A percentile compares a stretch with the other conserved stretches of the same genome.
Conservation (phyloP, 352 stramenopile species). For the Phytopythium mirpurense region DNA sequence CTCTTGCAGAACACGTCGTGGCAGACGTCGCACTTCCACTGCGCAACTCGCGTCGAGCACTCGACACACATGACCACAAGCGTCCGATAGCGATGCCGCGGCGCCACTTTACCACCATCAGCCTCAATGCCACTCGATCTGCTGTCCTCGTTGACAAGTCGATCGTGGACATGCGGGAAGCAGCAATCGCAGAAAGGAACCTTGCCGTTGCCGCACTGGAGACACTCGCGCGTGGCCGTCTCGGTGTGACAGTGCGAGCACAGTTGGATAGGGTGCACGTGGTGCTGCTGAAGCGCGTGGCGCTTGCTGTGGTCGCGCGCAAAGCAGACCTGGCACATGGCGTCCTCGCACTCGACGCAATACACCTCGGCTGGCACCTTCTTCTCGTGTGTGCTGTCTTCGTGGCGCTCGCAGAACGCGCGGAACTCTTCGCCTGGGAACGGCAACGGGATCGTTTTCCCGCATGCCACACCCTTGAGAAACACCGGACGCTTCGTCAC, state of each 20-base stretch:
- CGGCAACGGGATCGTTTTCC: constrained; percentile 49
- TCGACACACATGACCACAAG: constrained; percentile 68
- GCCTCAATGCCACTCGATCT: not conserved
- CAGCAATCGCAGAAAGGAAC: constrained; percentile 65
- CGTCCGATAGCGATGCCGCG: constrained; percentile 28
- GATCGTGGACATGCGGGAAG: constrained; percentile 47
- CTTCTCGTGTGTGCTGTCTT: constrained; percentile 25
- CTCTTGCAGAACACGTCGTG: constrained; percentile 67
- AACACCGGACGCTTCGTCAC: constrained; percentile 41
- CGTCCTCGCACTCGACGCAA: constrained; percentile 67
- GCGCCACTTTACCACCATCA: no score
- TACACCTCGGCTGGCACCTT: constrained; percentile 44
- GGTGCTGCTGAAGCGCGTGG: constrained; percentile 38
- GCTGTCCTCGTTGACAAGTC: not conserved
- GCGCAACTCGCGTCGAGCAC: constrained; percentile 44
- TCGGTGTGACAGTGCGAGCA: constrained; percentile 48
- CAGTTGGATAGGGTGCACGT: constrained; percentile 23
- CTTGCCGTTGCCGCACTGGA: constrained; percentile 57
- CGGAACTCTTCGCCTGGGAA: constrained; percentile 69
- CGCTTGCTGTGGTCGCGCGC: constrained; percentile 50
- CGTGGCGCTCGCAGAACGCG: constrained; percentile 60
- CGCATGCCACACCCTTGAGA: constrained; percentile 41
- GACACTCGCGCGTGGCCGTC: constrained; percentile 60
- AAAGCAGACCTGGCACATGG: constrained; percentile 61
- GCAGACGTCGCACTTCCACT: constrained; percentile 64